A percentile compares a stretch with the other conserved stretches of the same genome.
These are phyloP conservation scores for Takakia lepidozioides DNA, from an alignment of 225 moss, liverwort and hornwort species.

Conservation along the genomic window DNA sequence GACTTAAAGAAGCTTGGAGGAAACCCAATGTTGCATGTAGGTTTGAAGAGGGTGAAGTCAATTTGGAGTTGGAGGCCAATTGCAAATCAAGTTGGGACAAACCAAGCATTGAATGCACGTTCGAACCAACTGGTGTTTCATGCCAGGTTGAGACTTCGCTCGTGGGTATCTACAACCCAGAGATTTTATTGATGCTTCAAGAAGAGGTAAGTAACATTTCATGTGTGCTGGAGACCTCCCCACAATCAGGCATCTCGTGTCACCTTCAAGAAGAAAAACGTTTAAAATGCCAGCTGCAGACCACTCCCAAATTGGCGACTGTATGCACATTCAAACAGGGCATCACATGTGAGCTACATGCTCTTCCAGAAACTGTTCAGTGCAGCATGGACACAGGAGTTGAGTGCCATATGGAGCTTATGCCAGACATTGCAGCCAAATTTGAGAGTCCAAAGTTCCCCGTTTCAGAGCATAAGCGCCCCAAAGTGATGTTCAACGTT, in stretches of 20 bases:
- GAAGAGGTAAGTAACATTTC: not conserved
- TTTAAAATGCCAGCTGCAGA: not conserved
- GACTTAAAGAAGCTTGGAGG: not conserved
- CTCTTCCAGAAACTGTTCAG: not conserved
- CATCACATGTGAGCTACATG: not conserved
- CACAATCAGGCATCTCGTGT: not conserved
- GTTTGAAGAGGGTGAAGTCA: not conserved
- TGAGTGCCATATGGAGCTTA: slow-evolving; percentile 1
- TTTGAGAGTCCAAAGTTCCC: not conserved
- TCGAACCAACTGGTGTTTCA: not conserved
- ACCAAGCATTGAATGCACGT: not conserved
- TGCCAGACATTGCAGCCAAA: slow-evolving; percentile 5
- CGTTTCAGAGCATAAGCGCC: too few species aligned
- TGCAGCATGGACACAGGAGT: not conserved
- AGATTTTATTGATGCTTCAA: not conserved
- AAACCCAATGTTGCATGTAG: slow-evolving; percentile 8
- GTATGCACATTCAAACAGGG: not conserved
- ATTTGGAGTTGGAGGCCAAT: slow-evolving; percentile 5
- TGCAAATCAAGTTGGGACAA: slow-evolving; percentile 10
- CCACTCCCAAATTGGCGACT: not conserved
- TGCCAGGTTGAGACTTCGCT: slow-evolving; percentile 1
- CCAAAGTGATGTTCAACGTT: too few species aligned
- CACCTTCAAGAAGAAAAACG: not conserved
- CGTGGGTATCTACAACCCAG: slow-evolving; percentile 3
- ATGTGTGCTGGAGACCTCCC: not conserved